These are phyloP conservation scores for Phytopythium cucurbitacearum DNA, from an alignment of 352 stramenopile species.

Conservation along the genomic window DNA sequence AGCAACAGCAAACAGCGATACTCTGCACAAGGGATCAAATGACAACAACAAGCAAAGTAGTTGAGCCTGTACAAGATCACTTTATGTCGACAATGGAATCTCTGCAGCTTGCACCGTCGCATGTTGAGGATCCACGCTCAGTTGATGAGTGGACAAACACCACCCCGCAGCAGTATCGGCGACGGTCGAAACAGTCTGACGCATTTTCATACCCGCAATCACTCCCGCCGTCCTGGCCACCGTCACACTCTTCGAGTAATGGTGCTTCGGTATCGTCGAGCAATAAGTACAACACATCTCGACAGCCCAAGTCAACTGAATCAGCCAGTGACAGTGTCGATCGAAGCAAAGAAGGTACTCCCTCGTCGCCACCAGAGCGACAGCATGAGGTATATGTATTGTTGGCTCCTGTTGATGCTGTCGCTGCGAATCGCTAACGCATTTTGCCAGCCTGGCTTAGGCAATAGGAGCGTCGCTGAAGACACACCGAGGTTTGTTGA, in stretches of 20 bases:
- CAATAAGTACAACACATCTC: no score
- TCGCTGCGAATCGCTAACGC: neutral
- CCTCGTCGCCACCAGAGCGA: no score
- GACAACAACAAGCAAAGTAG: slow-evolving; percentile 11
- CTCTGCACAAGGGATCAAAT: slow-evolving; percentile 12
- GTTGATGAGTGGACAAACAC: no score
- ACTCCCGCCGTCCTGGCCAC: neutral
- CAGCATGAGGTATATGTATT: no score
- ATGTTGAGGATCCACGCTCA: slow-evolving; percentile 1
- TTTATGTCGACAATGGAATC: neutral
- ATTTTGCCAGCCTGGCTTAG: neutral
- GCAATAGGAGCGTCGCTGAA: slow-evolving; percentile 1
- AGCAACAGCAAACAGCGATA: slow-evolving; percentile 13
- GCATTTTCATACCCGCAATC: neutral
- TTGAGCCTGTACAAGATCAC: neutral
- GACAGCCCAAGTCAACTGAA: no score
- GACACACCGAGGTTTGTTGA: neutral
- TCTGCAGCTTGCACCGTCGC: neutral
- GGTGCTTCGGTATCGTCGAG: no score
- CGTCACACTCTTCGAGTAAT: no score
- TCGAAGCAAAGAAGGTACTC: no score
- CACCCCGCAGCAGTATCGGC: no score
- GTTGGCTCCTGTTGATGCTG: no score
- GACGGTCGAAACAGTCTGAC: no score
- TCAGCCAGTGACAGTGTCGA: no score